Conservation (phyloP, 2,329 filamentous ascomycete species). For the Penicillium frequentans region DNA sequence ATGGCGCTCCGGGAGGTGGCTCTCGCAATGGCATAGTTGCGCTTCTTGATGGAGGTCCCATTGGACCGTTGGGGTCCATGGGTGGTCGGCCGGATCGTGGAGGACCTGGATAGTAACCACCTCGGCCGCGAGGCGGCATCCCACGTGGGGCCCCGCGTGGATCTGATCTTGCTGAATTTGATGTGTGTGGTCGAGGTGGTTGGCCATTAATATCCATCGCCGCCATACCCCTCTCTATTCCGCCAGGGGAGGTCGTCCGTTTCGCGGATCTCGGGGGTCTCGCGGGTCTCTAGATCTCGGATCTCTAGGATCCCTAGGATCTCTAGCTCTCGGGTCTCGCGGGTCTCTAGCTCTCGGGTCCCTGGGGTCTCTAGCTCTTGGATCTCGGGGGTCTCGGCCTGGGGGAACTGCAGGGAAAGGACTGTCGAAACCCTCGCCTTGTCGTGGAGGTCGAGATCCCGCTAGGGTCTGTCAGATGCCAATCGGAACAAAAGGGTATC, state of each 20-base stretch:
- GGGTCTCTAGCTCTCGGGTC: conserved; percentile 12
- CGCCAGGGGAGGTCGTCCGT: conserved; percentile 33
- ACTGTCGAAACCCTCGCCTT: conserved; percentile 49
- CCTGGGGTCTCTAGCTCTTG: not conserved
- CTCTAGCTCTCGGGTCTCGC: conserved; percentile 29
- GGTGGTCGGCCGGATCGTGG: conserved; percentile 24
- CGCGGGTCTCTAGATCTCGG: not conserved
- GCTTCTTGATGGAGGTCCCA: conserved; percentile 36
- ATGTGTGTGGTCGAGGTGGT: conserved; percentile 40
- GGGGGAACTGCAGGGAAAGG: conserved; percentile 49
- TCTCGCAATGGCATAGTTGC: conserved; percentile 37
- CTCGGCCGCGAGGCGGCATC: conserved; percentile 24
- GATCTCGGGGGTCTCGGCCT: conserved; percentile 12
- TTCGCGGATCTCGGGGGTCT: conserved; percentile 30
- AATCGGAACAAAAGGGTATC: not conserved
- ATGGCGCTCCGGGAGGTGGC: conserved; percentile 32
- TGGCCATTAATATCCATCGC: conserved; percentile 39
- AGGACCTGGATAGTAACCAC: conserved; percentile 24
- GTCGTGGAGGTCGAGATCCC: conserved; percentile 26
- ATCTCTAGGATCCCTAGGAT: not conserved
- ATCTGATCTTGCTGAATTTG: conserved; percentile 34
- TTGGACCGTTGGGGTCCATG: conserved; percentile 16
- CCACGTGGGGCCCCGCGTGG: conserved; percentile 29
- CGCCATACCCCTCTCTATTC: conserved; percentile 40
- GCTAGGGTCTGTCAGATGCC: conserved; percentile 7